A percentile compares a stretch with the other conserved stretches of the same genome.
phyloP scores from a whole-genome alignment of 805 yeast species.

The Tetrapisispora namnaoensis region DNA sequence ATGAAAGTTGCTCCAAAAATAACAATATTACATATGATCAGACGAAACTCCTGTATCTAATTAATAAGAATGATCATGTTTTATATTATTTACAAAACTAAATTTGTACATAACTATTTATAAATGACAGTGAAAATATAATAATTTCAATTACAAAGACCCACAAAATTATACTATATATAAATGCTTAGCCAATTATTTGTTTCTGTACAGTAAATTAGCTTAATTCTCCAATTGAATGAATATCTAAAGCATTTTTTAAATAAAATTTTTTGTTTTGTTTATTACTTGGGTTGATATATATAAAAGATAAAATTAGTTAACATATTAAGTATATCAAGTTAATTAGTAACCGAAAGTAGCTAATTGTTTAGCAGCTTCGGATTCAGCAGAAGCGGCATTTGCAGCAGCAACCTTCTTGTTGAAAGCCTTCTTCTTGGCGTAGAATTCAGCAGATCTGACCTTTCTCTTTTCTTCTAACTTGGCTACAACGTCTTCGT shows the following conservation, averaged over 20 bases:
- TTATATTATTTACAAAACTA: neutral
- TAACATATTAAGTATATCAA: constrained; percentile 4
- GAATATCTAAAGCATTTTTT: neutral
- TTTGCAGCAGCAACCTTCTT: constrained; percentile 85
- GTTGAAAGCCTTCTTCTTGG: constrained; percentile 93
- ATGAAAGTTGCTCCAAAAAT: no score
- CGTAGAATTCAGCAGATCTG: constrained; percentile 97
- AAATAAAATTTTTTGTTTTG: neutral
- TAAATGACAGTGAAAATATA: neutral
- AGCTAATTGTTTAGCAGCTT: constrained; percentile 88
- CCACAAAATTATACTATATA: no score
- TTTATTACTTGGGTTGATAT: constrained; percentile 5
- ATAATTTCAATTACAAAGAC: neutral
- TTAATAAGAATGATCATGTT: neutral
- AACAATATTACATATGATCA: neutral
- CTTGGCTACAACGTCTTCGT: constrained; percentile 94
- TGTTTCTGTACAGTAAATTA: no score
- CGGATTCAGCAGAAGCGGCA: constrained; percentile 80
- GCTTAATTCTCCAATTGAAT: neutral
- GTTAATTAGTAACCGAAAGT: constrained; percentile 85
- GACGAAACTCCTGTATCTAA: neutral
- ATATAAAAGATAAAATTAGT: constrained; percentile 1
- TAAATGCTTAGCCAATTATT: no score
- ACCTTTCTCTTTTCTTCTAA: constrained; percentile 99
- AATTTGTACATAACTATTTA: constrained; percentile 1